Conservation (phyloP, 1,139 yeast species). For the Taphrina deformans region DNA sequence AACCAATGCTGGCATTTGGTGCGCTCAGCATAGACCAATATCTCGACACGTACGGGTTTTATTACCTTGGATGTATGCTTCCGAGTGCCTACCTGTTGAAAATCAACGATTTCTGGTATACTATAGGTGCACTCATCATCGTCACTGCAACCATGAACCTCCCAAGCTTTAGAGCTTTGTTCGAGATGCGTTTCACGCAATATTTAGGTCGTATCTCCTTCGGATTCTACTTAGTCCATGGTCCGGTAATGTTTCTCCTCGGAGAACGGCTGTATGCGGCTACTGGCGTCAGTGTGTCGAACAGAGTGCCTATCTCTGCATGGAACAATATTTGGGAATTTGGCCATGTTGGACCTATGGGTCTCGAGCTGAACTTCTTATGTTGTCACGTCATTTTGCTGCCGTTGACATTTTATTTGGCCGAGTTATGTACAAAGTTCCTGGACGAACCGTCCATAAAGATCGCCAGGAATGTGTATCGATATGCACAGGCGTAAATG, state of each 20-base stretch:
- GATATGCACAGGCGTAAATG: too few relatives aligned
- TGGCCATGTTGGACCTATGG: constrained; percentile 6
- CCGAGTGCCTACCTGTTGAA: not conserved
- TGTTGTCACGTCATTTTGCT: constrained; percentile 19
- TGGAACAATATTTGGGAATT: constrained; percentile 4
- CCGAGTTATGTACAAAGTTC: constrained; percentile 21
- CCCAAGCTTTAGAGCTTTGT: not conserved
- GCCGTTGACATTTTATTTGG: constrained; percentile 22
- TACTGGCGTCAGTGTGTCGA: not conserved
- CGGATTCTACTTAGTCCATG: constrained; percentile 28
- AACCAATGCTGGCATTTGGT: constrained; percentile 16
- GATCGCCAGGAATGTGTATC: constrained; percentile 2
- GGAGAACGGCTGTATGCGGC: constrained; percentile 28
- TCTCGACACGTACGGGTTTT: constrained; percentile 6
- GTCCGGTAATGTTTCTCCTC: constrained; percentile 17
- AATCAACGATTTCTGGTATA: constrained; percentile 22
- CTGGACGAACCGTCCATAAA: constrained; percentile 17
- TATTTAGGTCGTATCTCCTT: constrained; percentile 25
- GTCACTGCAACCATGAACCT: constrained; percentile 6
- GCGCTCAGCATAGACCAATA: not conserved
- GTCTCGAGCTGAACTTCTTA: constrained; percentile 23
- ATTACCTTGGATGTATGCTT: not conserved
- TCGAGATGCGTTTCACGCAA: constrained; percentile 17
- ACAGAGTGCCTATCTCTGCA: not conserved
- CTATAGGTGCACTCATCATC: constrained; percentile 19